Base-by-base conservation (phyloP, 2,329 filamentous ascomycete genomes). In the Ramularia collo-cygni region DNA sequence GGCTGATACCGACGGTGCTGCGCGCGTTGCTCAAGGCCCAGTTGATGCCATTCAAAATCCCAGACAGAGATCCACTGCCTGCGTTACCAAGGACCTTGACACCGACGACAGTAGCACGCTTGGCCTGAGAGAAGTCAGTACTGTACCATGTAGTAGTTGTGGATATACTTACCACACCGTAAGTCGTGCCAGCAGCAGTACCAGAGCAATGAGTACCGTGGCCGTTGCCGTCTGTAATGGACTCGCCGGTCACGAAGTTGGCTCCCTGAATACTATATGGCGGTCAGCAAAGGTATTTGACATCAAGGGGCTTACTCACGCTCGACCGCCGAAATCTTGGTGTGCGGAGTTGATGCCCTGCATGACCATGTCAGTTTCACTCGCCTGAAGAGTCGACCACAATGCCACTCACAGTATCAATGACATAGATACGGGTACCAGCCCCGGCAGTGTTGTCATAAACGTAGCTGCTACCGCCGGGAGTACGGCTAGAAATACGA, bases 171-270 rank as follows among this genome's bases (percentile, higher is more conserved):
- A n/a, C n/a, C 10, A 46, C 42, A 47, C 79, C 78, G 42, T 75
- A 81, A 4, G 73, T 79, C 38, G 64, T 65, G 27, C 76, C 75
- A n/a, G 65, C 79, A 32, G 79, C 72, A 47, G 90, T 96, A 55
- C 90, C 90, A 50, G 90, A 95, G 79, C 90, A 96, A 63, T 81
- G 78, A 40, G 68, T 76, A 30, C 77, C 78, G 59, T 81, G 78
- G 8, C 77, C 77, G 53, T 79, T 75, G 46, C 72, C 66, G 46
- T 67, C 64, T 18, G 57, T 58, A 40, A 60, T 54, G 9, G 43
- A 40, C 44, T 65, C 64, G 5, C 52, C 59, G 29, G 54, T 55
- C 42, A 51, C 57, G 21, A 44, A 49, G 38, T 46, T 50, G 36
- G 39, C 40, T 17, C 47, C 49, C 15, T 29, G 35, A 7, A 31